Evolutionary conservation across 176 grass and related monocot genomes (phyloP).

Genomic region (Oryza punctata): DNA sequence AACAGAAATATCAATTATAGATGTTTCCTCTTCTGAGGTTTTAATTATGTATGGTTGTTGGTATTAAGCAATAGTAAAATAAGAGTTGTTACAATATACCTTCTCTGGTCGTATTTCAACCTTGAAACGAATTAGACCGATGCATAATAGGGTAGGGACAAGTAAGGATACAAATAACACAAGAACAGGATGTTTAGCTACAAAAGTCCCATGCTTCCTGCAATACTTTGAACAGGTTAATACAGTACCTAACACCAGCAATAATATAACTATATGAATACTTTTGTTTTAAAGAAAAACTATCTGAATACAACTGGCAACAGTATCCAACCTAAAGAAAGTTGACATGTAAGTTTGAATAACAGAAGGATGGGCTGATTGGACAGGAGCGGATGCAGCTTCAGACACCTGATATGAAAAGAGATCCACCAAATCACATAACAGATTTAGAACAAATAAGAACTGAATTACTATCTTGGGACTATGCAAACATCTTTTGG

Average conservation of each 20-base stretch:
- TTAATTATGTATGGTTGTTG: not conserved
- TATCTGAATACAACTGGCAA: conserved; percentile 34
- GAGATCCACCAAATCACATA: conserved; percentile 28
- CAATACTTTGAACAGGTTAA: conserved; percentile 48
- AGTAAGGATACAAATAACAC: conserved; percentile 78
- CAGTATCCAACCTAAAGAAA: conserved; percentile 73
- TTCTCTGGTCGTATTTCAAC: conserved; percentile 90
- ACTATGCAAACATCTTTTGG: not conserved
- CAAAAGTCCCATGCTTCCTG: conserved; percentile 83
- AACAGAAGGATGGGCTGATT: conserved; percentile 57
- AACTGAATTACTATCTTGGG: not conserved
- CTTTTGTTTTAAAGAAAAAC: no score
- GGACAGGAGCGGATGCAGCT: conserved; percentile 40
- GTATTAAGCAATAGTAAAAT: conserved; percentile 23
- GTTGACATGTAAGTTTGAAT: conserved; percentile 84
- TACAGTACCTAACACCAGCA: conserved; percentile 31
- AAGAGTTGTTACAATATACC: conserved; percentile 46
- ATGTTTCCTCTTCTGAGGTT: not conserved
- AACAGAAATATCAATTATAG: conserved; percentile 6
- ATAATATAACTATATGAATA: conserved; percentile 4
- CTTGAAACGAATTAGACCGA: conserved; percentile 85
- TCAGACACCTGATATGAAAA: conserved; percentile 46
- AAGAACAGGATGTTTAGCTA: conserved; percentile 73
- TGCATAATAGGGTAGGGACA: conserved; percentile 81
- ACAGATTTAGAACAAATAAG: conserved; percentile 13